Evolutionary conservation across 2,329 filamentous ascomycete genomes (phyloP).

Genomic region (Fusarium sacchari): DNA sequence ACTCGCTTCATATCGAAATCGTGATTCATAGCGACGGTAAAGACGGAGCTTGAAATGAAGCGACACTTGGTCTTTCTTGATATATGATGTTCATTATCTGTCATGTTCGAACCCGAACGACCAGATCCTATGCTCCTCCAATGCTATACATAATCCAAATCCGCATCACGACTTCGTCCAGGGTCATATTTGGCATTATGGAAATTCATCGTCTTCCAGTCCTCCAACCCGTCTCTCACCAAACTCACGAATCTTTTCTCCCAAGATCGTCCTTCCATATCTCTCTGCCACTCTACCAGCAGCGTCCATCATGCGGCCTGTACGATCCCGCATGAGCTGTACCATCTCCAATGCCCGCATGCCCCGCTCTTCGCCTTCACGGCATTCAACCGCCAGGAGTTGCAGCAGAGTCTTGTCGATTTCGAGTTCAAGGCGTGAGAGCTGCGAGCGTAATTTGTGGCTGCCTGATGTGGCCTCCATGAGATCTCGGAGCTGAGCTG

Average conservation of each 20-base stretch:
- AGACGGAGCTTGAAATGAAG: background rate
- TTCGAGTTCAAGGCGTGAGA: slow-evolving; percentile 80
- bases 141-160: slow-evolving; percentile 3
- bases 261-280: slow-evolving; percentile 82
- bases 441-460: slow-evolving; percentile 70
- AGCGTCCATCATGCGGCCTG: slow-evolving; percentile 90
- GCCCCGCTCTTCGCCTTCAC: slow-evolving; percentile 89
- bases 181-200: background rate
- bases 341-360: slow-evolving; percentile 97
- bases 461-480: slow-evolving; percentile 70
- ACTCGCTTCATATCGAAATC: background rate
- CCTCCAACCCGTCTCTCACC: slow-evolving; percentile 76
- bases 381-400: slow-evolving; percentile 88
- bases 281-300: slow-evolving; percentile 88
- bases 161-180: background rate
- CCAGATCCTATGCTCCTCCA: background rate
- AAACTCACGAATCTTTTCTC: slow-evolving; percentile 89
- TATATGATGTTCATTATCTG: background rate
- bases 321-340: slow-evolving; percentile 82
- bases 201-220: slow-evolving; percentile 65
- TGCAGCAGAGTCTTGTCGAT: slow-evolving; percentile 92
- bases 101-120: background rate
- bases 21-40: background rate
- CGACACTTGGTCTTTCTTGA: background rate
- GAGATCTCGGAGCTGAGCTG: slow-evolving; percentile 79